Evolutionary conservation across 805 yeast species (phyloP), one percentile per base, ranked within the genome.

Genomic region (Candida schatavii): DNA sequence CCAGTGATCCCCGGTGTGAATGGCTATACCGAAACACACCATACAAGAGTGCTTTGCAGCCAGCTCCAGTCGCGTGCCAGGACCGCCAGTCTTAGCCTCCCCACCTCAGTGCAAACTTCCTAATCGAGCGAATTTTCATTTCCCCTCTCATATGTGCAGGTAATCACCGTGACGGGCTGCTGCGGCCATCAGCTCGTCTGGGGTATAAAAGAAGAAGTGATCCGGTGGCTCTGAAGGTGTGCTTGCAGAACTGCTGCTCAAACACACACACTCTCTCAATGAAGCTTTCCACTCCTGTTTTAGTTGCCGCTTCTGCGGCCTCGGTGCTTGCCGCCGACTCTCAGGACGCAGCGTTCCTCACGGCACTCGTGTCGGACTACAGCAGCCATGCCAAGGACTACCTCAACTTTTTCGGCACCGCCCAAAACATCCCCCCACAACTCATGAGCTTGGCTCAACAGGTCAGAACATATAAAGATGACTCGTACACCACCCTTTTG

Each of bases 301-400:
- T 35, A 18, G 11, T 31, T 13, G 39, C 49, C 13, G 25, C 42
- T 42, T 19, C 38, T 34, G 27, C 53, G 11, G 39, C 48, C 19
- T 49, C 55, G n/a, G 59, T 51, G 36, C 35, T 42, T 14, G 58
- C 60, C 33, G 62, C 46, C 27, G 48, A 52, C 29, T 40, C 47
- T 17, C 47, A 48, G 28, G 62, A 61, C 9, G 52, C 56, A 19
- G 50, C 49, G 26, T 66, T 68, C 41, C 52, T 68, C 40, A 65
- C 70, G 5, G 70, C 63, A 5, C 55, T 68, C 33, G 72, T 68
- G 4, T 40, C 55, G 27, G 74, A 68, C 50, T 60, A 50, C 37
- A 53, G 55, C 30, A 41, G 49, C 28, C 44, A 68, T 44, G 50
- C 39, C 17, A 46, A 38, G 26, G 54, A 57, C 17, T 68, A 68